Evolutionary conservation across 768 basidiomycete genomes (phyloP).

Genomic region (Boletellus sp.): DNA sequence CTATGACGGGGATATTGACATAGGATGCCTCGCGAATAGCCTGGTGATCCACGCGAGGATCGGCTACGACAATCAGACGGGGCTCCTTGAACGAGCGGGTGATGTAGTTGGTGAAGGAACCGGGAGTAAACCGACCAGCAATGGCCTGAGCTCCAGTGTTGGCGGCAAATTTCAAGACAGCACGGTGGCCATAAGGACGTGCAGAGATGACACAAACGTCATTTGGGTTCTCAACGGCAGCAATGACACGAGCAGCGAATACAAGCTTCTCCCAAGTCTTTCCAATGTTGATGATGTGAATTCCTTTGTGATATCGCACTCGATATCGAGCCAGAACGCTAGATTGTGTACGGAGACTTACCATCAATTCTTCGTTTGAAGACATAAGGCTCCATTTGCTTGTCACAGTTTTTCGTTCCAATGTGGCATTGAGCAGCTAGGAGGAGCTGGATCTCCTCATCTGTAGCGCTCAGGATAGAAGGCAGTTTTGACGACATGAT

Average conservation of each 20-base stretch:
- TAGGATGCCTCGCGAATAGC: constrained; percentile 99
- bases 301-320: constrained; percentile 51
- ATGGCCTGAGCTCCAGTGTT: constrained; percentile 99
- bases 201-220: constrained; percentile 98
- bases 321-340: constrained; percentile 11
- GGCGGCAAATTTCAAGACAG: constrained; percentile 96
- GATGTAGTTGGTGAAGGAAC: constrained; percentile 99
- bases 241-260: constrained; percentile 95
- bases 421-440: constrained; percentile 95
- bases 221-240: constrained; percentile 96
- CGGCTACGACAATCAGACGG: constrained; percentile 95
- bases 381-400: constrained; percentile 98
- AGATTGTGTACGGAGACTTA: constrained; percentile 37
- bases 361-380: constrained; percentile 96
- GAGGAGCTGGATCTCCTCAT: constrained; percentile 96
- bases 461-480: constrained; percentile 86
- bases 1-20: constrained; percentile 99
- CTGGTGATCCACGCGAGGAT: constrained; percentile 99
- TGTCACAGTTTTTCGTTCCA: constrained; percentile 99
- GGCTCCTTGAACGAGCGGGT: constrained; percentile 99
- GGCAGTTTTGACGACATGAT: constrained; percentile 87
- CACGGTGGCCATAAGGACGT: constrained; percentile 98
- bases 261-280: constrained; percentile 99
- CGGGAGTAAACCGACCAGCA: constrained; percentile 98
- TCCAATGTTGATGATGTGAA: constrained; percentile 96